A percentile compares a stretch with the other conserved stretches of the same genome.
Conservation (phyloP, 2,329 filamentous ascomycete species). For the Pyrenophora graminea region DNA sequence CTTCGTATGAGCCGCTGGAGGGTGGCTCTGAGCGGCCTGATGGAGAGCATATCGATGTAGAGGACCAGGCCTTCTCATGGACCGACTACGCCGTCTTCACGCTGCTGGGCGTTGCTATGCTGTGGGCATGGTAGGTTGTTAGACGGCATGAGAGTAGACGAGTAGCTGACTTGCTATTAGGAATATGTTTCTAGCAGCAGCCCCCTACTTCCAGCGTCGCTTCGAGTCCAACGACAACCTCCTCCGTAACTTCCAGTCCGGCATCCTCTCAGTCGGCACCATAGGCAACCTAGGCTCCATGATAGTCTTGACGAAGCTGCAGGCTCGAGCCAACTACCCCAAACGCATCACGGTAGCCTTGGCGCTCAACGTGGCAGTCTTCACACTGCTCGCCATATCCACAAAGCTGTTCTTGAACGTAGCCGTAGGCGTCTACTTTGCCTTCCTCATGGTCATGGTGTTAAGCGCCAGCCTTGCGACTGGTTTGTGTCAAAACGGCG, state of each 20-base stretch:
- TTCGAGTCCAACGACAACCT: conserved; percentile 74
- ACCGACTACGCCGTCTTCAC: conserved; percentile 84
- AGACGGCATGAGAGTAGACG: background rate
- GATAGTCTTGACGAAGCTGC: conserved; percentile 76
- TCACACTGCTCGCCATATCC: conserved; percentile 77
- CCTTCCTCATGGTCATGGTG: conserved; percentile 78
- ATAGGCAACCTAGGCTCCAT: conserved; percentile 78
- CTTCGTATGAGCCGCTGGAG: conserved; percentile 46
- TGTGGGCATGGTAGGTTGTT: conserved; percentile 84
- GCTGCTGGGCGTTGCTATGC: conserved; percentile 86
- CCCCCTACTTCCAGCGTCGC: conserved; percentile 86
- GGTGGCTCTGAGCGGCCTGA: conserved; percentile 43
- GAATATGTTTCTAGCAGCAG: conserved; percentile 98
- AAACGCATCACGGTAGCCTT: conserved; percentile 81
- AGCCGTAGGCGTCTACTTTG: conserved; percentile 71
- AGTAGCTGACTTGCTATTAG: conserved; percentile 52
- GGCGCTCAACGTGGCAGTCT: conserved; percentile 74
- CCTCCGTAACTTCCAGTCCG: conserved; percentile 81
- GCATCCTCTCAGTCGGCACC: conserved; percentile 85
- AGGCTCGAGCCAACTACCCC: conserved; percentile 83
- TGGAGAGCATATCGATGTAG: conserved; percentile 38
- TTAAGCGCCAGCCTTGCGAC: conserved; percentile 77
- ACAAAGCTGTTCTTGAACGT: conserved; percentile 69
- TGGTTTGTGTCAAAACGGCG: conserved; percentile 87
- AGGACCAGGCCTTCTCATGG: conserved; percentile 70